Base-by-base conservation (phyloP, 169 alveolate genomes). In the Cardiosporidium cionae region DNA sequence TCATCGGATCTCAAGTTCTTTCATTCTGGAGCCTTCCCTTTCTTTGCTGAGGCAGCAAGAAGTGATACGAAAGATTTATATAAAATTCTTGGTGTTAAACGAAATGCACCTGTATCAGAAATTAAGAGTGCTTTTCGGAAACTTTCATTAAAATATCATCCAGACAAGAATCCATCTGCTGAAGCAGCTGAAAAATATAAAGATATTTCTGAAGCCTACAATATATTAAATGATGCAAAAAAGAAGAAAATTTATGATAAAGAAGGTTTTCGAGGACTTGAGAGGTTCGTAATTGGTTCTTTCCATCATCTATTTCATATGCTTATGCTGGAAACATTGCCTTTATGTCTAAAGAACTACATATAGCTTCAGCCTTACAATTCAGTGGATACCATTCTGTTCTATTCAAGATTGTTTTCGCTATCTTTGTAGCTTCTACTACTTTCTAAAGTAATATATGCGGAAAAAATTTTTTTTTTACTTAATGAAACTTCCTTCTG, bases 171-270 rank as follows among this genome's bases (percentile, higher is more conserved):
- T 65, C 87, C 87, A 53, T 89, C 85, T 36, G 79, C 84, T 31
- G 67, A 63, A 25, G 84, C 84, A 3, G 75, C 54, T 25, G 90
- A 84, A 75, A 87, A 84, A 74, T 94, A 92, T 70, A 89, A 89
- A 72, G 84, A 87, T 65, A 89, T 94, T 27, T 86, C 94, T 22
- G 95, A 90, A 73, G 97, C 98, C 7, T 93, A 94, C 75, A 89
- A 89, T 66, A 92, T 92, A 1, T 83, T 94, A 35, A 85, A 92
- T 29, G 93, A 92, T 81, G 83, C 93, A 35, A 88, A 88, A 44
- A 90, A 92, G 70, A 80, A 94, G 73, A 70, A 78, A 70, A 66
- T 63, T 27, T 78, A 78, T 32, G 84, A 78, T 52, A 62, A 62
- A 16, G 62, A 70, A 29, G 84, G 84, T 29, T 53, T 68, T 32